Conservation (phyloP, 225 moss, liverwort and hornwort species). For the Rhytidiadelphus loreus region DNA sequence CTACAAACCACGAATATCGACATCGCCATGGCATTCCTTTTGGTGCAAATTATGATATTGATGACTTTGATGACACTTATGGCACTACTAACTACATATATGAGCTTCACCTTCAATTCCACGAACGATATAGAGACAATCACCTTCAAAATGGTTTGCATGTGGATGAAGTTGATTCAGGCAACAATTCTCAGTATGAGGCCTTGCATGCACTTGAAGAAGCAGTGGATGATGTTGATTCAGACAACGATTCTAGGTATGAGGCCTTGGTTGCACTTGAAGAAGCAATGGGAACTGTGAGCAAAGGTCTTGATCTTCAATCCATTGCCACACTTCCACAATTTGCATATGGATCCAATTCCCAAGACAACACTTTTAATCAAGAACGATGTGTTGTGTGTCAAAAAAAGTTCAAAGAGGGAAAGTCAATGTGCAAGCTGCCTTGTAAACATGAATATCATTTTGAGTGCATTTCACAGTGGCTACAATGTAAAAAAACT, state of each 20-base stretch:
- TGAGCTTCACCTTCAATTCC: too few relatives aligned
- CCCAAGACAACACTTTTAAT: neutral
- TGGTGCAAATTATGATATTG: neutral
- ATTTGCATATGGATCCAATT: conserved; percentile 4
- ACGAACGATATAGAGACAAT: accelerated
- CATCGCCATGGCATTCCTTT: neutral
- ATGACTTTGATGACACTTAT: neutral
- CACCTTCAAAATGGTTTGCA: neutral
- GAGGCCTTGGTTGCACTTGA: conserved; percentile 31
- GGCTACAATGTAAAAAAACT: conserved; percentile 6
- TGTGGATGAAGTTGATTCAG: neutral
- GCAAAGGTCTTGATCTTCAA: conserved; percentile 20
- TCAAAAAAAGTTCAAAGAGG: conserved; percentile 36
- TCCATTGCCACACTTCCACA: conserved; percentile 18
- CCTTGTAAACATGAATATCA: conserved; percentile 57
- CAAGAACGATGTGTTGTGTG: conserved; percentile 45
- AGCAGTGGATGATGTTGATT: too few relatives aligned
- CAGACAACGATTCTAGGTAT: conserved; percentile 17
- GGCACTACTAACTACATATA: accelerated
- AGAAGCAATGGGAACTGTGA: conserved; percentile 31
- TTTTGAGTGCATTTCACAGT: conserved; percentile 33
- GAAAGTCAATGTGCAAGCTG: conserved; percentile 16
- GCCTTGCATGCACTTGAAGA: conserved; percentile 35
- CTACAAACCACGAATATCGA: accelerated
- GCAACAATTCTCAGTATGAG: neutral